These are phyloP conservation scores for Boechera divaricarpa DNA, from an alignment of 345 rosid genomes.

Conservation along the genomic window DNA sequence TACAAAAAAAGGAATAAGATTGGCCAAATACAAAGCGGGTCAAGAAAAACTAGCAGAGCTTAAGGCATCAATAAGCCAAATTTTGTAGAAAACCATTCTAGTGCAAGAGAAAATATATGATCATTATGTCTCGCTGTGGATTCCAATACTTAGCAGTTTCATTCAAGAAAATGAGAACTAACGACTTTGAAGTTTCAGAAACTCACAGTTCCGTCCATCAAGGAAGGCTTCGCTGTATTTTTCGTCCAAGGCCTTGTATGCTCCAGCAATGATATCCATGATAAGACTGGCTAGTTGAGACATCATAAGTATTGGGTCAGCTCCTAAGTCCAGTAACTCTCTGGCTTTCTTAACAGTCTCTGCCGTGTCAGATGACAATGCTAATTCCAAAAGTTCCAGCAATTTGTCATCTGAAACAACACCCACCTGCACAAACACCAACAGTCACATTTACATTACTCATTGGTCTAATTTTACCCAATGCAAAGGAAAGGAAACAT, in stretches of 20 bases:
- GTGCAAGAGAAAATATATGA: background rate
- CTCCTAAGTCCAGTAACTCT: conserved; percentile 80
- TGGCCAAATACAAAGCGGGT: background rate
- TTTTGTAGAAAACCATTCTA: conserved; percentile 1
- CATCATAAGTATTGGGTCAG: conserved; percentile 86
- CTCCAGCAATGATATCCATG: conserved; percentile 92
- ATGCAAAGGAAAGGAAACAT: conserved; percentile 31
- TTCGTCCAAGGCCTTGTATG: conserved; percentile 58
- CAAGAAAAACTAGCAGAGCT: background rate
- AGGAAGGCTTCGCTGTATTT: conserved; percentile 55
- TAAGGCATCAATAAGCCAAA: background rate
- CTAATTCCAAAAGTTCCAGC: conserved; percentile 87
- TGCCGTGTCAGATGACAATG: conserved; percentile 92
- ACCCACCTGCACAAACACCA: conserved; percentile 66
- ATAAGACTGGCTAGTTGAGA: conserved; percentile 94
- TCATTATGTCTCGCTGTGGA: background rate
- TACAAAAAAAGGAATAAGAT: conserved; percentile 37
- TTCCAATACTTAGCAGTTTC: background rate
- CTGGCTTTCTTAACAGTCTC: conserved; percentile 90
- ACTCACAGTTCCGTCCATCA: conserved; percentile 79
- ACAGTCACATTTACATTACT: conserved; percentile 24
- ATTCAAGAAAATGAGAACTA: background rate
- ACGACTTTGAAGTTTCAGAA: background rate
- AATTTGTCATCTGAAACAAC: conserved; percentile 90
- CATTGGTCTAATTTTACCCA: background rate